phyloP scores from a whole-genome alignment of 2,329 filamentous ascomycete species.

The Dactylellina cionopaga region DNA sequence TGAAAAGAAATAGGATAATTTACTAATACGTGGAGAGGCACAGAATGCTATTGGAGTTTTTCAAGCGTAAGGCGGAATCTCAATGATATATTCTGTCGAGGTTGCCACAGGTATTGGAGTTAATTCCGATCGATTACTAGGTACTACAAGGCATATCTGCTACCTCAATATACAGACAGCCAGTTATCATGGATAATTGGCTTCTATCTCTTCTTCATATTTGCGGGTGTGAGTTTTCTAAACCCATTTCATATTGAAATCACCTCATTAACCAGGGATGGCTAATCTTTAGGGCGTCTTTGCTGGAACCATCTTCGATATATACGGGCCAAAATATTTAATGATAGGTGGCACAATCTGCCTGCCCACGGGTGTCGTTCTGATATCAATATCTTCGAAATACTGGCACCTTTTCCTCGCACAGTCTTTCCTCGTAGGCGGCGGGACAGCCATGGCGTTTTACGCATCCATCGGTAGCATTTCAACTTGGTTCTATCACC shows the following conservation, averaged over 20 bases:
- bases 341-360: conserved; percentile 42
- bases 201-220: conserved; percentile 47
- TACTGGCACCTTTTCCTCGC: conserved; percentile 47
- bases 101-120: no score
- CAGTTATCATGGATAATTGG: conserved; percentile 49
- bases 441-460: conserved; percentile 47
- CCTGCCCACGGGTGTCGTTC: conserved; percentile 35
- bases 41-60: conserved; percentile 50
- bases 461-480: conserved; percentile 49
- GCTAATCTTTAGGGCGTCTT: conserved; percentile 22
- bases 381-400: conserved; percentile 43
- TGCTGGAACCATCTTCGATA: conserved; percentile 46
- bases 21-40: background rate
- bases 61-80: conserved; percentile 47
- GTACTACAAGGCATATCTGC: conserved; percentile 45
- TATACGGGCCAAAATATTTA: conserved; percentile 40
- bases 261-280: no score
- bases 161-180: conserved; percentile 48
- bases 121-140: no score
- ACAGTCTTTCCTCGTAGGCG: conserved; percentile 38
- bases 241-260: no score
- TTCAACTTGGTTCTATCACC: conserved; percentile 49
- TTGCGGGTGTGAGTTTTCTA: conserved; percentile 35
- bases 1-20: no score
- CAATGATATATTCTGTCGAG: no score